Evolutionary conservation across 768 basidiomycete species (phyloP), one percentile per base, ranked within the genome.

Genomic region (Suillus lakei): DNA sequence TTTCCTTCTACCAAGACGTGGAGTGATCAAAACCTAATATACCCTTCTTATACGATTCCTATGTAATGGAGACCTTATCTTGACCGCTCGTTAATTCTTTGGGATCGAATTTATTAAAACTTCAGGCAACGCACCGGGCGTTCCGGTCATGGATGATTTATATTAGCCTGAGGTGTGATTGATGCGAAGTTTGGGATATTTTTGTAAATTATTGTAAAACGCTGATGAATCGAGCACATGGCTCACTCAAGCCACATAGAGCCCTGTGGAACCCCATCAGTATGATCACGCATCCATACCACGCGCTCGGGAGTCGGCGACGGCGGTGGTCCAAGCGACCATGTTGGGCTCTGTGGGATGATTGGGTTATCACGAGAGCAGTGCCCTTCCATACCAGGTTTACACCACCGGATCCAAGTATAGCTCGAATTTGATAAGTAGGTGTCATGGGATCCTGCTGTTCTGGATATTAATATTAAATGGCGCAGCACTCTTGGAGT

Each of bases 51-150:
- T 67, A 65, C 62, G 67, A 69, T 69, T 65, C 62, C 53, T 67
- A 63, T 70, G 69, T 70, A 70, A 70, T 70, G 67, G 62, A 65
- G 61, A 51, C 48, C 60, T 59, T 62, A 67, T 65, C 53, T 68
- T 69, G 64, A 61, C 61, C 69, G 46, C 44, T 44, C 46, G 26
- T 63, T 59, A 59, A 59, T 59, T 59, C 18, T 59, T 59, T 41
- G 58, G 28, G 26, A 30, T 59, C 30, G 58, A 59, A 59, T 59
- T 30, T 28, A 59, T 43, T 5, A 38, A 13, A 34, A 16, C 23
- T 58, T 58, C 23, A 26, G 13, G 38, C 34, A 4, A 34, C 5
- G 21, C 21, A n/a, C 12, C 51, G 30, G 51, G 6, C 7, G 53
- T n/a, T 34, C 18, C 10, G 53, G 53, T 12, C 30, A 54, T 7